Conservation (phyloP, 108 stramenopile species). For the Cylindrotheca closterium region DNA sequence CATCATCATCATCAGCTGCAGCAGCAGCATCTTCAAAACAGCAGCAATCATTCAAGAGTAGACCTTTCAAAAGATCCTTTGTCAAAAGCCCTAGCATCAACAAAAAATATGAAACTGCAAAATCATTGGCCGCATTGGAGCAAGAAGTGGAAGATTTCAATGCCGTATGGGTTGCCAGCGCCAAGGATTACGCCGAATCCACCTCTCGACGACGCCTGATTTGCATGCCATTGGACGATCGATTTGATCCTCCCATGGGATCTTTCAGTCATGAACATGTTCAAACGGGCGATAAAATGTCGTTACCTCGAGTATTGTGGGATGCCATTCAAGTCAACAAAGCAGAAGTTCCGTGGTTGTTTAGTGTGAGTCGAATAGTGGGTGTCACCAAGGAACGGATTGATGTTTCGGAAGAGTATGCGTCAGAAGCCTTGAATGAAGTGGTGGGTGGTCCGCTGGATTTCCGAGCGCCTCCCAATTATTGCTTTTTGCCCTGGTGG, state of each 20-base stretch:
- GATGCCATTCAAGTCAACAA: slow-evolving; percentile 59
- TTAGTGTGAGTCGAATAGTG: slow-evolving; percentile 71
- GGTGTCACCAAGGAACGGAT: slow-evolving; percentile 53
- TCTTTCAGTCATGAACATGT: slow-evolving; percentile 80
- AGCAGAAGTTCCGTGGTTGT: slow-evolving; percentile 89
- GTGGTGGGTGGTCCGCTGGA: slow-evolving; percentile 86
- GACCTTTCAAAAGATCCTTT: too few species aligned
- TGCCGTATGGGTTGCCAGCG: slow-evolving; percentile 70
- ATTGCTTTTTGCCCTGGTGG: slow-evolving; percentile 85
- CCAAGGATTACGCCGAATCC: slow-evolving; percentile 29
- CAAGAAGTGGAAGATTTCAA: slow-evolving; percentile 87
- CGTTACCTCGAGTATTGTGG: slow-evolving; percentile 71
- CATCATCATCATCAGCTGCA: too few species aligned
- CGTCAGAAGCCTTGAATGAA: slow-evolving; percentile 45
- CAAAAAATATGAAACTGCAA: slow-evolving; percentile 5
- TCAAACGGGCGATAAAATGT: slow-evolving; percentile 88
- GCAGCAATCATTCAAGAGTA: too few species aligned
- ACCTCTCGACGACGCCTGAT: slow-evolving; percentile 60
- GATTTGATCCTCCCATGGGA: slow-evolving; percentile 88
- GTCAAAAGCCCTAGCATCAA: too few species aligned
- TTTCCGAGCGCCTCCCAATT: slow-evolving; percentile 90
- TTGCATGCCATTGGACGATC: slow-evolving; percentile 70
- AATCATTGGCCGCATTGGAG: slow-evolving; percentile 56
- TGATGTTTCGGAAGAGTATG: slow-evolving; percentile 44
- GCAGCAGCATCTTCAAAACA: too few species aligned